Percentiles rank a stretch among this genome's conserved stretches.
Evolutionary conservation across 805 yeast species (phyloP).

Genomic region (Zygoascus tannicola): DNA sequence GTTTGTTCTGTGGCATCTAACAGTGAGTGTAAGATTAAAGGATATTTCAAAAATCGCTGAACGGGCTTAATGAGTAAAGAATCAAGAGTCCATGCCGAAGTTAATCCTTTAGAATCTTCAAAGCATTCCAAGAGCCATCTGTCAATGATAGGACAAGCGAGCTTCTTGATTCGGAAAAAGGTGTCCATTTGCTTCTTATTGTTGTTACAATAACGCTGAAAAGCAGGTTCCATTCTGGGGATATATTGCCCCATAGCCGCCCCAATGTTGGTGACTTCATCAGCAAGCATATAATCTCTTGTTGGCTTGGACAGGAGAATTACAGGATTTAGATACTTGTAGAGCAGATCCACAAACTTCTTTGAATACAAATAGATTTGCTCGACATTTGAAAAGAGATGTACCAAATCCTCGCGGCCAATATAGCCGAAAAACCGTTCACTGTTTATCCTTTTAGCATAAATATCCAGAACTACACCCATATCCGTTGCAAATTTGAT

Average conservation of each 20-base stretch:
- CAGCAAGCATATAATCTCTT: slow-evolving; percentile 14
- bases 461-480: slow-evolving; percentile 27
- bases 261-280: slow-evolving; percentile 25
- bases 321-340: slow-evolving; percentile 22
- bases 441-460: slow-evolving; percentile 21
- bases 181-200: slow-evolving; percentile 26
- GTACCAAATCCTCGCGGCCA: slow-evolving; percentile 19
- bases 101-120: slow-evolving; percentile 19
- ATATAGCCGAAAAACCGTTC: slow-evolving; percentile 19
- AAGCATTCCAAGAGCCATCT: slow-evolving; percentile 30
- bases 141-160: slow-evolving; percentile 21
- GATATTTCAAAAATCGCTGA: slow-evolving; percentile 37
- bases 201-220: slow-evolving; percentile 25
- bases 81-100: slow-evolving; percentile 35
- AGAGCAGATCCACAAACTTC: slow-evolving; percentile 23
- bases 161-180: slow-evolving; percentile 15
- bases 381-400: slow-evolving; percentile 27
- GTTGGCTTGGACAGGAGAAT: slow-evolving; percentile 18
- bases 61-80: slow-evolving; percentile 36
- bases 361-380: slow-evolving; percentile 26
- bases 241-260: slow-evolving; percentile 23
- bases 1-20: slow-evolving; percentile 25
- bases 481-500: slow-evolving; percentile 30
- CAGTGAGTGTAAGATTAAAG: slow-evolving; percentile 29
- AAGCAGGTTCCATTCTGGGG: slow-evolving; percentile 26